Base-by-base conservation (phyloP, 2,329 filamentous ascomycete genomes). In the Amauroascus verrucosus region DNA sequence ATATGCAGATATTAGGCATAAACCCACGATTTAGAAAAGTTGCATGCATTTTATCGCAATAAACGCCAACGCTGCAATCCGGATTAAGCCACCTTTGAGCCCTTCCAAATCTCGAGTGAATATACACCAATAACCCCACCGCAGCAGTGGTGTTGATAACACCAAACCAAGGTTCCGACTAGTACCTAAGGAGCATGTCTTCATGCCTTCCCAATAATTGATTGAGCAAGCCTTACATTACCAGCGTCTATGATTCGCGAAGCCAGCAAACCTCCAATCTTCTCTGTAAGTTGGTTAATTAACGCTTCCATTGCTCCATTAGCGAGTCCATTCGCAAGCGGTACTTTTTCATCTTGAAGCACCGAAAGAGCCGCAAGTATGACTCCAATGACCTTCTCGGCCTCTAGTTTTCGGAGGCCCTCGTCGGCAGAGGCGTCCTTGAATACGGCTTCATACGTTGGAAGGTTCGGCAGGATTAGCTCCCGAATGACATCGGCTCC, bases 401-500 rank as follows among this genome's bases (percentile, higher is more conserved):
- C 79, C 57, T 84, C 81, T 6, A 75, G 72, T 54, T 74, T 77
- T 59, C 75, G 78, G 20, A 71, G 66, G n/a, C 70, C 71, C 2
- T 73, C 70, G 11, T 80, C 79, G 16, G 73, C 73, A 45, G 78
- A 62, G 1, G 74, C 77, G 54, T 82, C 79, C 41, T 74, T 72
- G 5, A 86, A 70, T 9, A 85, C 71, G 16, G 75, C 75, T 48
- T 84, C 80, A 62, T 84, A 87, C 0, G 78, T 74, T 54, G 76
- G 78, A 22, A 86, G 70, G 58, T 85, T 86, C 0, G 83, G 83
- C 18, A 87, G 61, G 40, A 88, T 75, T 4, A 86, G 71, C 44
- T 79, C 76, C 18, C 79, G 73, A n/a, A 85, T 75, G 20, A 81
- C 79, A 56, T 84, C 81, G 0, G 75, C 63, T 8, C 83, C 89